These are phyloP conservation scores for Daedalea quercina DNA, from an alignment of 768 basidiomycete species.

Conservation along the genomic window DNA sequence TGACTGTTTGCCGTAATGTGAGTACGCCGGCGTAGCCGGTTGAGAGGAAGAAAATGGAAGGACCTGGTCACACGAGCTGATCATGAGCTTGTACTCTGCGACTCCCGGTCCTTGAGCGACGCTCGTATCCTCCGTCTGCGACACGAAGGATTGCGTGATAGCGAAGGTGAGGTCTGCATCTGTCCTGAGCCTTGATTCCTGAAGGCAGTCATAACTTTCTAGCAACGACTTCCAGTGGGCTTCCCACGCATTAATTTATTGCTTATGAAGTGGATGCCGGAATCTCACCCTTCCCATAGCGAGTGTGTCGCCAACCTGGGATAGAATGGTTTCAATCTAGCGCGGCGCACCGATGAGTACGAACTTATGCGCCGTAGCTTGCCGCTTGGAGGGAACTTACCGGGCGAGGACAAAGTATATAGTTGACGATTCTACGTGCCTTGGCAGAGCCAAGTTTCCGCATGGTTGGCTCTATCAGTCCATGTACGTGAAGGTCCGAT, in stretches of 20 bases:
- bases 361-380: not conserved
- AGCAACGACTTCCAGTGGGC: not conserved
- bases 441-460: not conserved
- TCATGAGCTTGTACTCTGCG: too few relatives aligned
- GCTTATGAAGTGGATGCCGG: not conserved
- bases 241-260: not conserved
- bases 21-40: too few relatives aligned
- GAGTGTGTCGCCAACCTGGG: not conserved
- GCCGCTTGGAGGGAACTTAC: too few relatives aligned
- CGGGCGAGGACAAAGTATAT: conserved; percentile 20
- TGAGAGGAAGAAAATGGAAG: too few relatives aligned
- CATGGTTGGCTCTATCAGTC: not conserved
- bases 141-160: not conserved
- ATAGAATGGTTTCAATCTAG: not conserved
- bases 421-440: conserved; percentile 17
- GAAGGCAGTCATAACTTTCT: not conserved
- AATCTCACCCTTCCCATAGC: not conserved
- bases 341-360: too few relatives aligned
- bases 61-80: too few relatives aligned
- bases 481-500: not conserved
- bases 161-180: not conserved
- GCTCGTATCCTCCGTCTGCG: not conserved
- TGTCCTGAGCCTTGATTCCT: not conserved
- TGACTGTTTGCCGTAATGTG: not conserved
- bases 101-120: not conserved